These are phyloP conservation scores for Hymenoscyphus fructigenus DNA, from an alignment of 2,329 filamentous ascomycete species.

Conservation along the genomic window DNA sequence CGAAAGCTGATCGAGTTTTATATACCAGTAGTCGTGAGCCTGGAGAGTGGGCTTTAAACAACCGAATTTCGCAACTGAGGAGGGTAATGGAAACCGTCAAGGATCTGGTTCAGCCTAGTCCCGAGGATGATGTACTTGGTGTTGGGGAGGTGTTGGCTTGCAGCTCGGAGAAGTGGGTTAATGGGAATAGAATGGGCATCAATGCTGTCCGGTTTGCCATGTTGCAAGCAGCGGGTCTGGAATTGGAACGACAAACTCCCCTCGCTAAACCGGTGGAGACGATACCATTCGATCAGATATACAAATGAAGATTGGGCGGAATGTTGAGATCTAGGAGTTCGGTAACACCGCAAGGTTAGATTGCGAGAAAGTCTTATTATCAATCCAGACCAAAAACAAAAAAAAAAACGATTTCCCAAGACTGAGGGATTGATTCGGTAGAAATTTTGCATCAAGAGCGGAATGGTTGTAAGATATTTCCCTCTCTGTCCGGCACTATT, in stretches of 20 bases:
- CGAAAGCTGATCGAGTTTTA: conserved; percentile 62
- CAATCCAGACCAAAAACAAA: not conserved
- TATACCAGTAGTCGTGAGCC: conserved; percentile 35
- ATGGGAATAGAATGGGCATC: conserved; percentile 54
- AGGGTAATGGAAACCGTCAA: conserved; percentile 41
- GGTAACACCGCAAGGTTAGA: not conserved
- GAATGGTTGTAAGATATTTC: not conserved
- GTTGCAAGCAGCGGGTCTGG: conserved; percentile 59
- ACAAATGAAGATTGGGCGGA: conserved; percentile 8
- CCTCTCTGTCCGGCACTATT: not conserved
- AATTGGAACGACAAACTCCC: conserved; percentile 43
- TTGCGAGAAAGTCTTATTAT: not conserved
- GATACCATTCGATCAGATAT: conserved; percentile 33
- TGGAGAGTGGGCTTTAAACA: conserved; percentile 35
- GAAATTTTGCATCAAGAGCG: not conserved
- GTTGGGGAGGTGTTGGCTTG: conserved; percentile 61
- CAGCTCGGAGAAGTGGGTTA: conserved; percentile 50
- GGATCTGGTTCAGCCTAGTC: conserved; percentile 43
- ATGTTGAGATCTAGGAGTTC: not conserved
- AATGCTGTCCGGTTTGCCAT: conserved; percentile 64
- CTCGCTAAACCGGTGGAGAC: conserved; percentile 35
- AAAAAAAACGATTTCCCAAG: not conserved
- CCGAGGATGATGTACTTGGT: conserved; percentile 41
- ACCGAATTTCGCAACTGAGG: conserved; percentile 40
- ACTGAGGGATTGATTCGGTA: not conserved